Conservation (phyloP, 2,329 filamentous ascomycete genomes). For the Plectosphaerella cucumerina region DNA sequence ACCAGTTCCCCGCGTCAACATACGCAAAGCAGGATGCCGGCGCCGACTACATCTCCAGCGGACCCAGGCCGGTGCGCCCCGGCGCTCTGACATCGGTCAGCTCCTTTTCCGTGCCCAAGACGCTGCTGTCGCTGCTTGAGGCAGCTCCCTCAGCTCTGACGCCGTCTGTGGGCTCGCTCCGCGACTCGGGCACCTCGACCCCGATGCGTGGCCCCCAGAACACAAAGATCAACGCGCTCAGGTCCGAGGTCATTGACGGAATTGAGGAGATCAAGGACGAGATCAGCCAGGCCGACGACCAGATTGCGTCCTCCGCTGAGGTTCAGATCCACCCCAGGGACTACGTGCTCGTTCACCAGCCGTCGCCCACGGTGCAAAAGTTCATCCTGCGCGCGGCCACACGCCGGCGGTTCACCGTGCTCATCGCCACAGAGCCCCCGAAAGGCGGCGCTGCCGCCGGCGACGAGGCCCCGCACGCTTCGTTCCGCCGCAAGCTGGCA, state of each 20-base stretch:
- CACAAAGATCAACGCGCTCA: conserved; percentile 62
- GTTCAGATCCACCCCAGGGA: conserved; percentile 93
- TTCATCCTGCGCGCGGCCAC: conserved; percentile 84
- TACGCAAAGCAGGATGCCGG: conserved; percentile 28
- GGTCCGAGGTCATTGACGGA: conserved; percentile 87
- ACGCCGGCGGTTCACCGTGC: conserved; percentile 87
- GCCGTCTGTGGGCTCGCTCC: conserved; percentile 27
- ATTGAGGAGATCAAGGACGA: conserved; percentile 97
- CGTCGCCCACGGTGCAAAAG: conserved; percentile 80
- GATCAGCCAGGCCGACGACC: conserved; percentile 85
- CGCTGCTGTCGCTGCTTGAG: conserved; percentile 84
- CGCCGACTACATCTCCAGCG: conserved; percentile 13
- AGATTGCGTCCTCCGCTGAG: conserved; percentile 83
- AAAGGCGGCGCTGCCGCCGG: not conserved
- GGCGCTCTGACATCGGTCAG: conserved; percentile 57
- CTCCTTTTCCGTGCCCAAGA: conserved; percentile 65
- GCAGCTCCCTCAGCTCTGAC: conserved; percentile 52
- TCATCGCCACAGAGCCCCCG: conserved; percentile 66
- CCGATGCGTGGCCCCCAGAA: conserved; percentile 34
- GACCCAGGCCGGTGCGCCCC: conserved; percentile 40
- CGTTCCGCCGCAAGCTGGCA: conserved; percentile 73
- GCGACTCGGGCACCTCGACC: conserved; percentile 45
- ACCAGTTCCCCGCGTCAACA: conserved; percentile 25
- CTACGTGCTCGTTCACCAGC: conserved; percentile 84
- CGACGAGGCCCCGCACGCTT: conserved; percentile 37